Evolutionary conservation across 345 rosid genomes (phyloP), one percentile per base, ranked within the genome.

Genomic region (Salix exigua): DNA sequence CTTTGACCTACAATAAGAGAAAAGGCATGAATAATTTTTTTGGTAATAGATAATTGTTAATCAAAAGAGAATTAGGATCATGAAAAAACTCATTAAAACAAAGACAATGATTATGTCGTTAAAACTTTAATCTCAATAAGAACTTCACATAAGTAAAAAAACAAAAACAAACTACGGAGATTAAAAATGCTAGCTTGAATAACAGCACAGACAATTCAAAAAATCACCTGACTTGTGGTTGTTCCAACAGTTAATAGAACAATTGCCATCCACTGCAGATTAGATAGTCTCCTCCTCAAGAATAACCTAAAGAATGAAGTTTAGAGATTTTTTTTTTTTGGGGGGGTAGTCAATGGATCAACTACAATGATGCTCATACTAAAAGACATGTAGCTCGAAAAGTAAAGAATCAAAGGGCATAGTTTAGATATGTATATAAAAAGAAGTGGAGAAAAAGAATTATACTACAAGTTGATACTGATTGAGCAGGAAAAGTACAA

Each of bases 251-350:
- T 97, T 80, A 93, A 83, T 26, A 93, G 87, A 80, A 87, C 85
- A 74, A 93, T 87, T 2, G 97, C 98, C 90, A 93, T 93, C 97
- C 98, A 93, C 71, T 91, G 93, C 66, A 93, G 83, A 68, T 82
- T 91, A 40, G 93, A 89, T 46, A 93, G 82, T 81, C 86, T 91
- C 86, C 87, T 90, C 85, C 77, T 85, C 67, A 91, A 83, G 74
- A 91, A 91, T 61, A 93, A 66, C 88, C 98, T 93, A 72, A 46
- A 66, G 38, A 3, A 65, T 25, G 35, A 19, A 51, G 21, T 19
- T 17, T 51, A 51, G 58, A 51, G 58, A 16, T n/a, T n/a, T n/a
- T n/a, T n/a, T n/a, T n/a, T n/a, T 33, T 33, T 2, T 3, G 3
- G 19, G 19, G 55, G 74, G 60, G 6, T 1, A 25, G 35, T 7